A percentile compares a stretch with the other conserved stretches of the same genome.
These are phyloP conservation scores for Chytridium lagenaria DNA, from an alignment of 371 early-diverging fungal genomes.

Conservation along the genomic window DNA sequence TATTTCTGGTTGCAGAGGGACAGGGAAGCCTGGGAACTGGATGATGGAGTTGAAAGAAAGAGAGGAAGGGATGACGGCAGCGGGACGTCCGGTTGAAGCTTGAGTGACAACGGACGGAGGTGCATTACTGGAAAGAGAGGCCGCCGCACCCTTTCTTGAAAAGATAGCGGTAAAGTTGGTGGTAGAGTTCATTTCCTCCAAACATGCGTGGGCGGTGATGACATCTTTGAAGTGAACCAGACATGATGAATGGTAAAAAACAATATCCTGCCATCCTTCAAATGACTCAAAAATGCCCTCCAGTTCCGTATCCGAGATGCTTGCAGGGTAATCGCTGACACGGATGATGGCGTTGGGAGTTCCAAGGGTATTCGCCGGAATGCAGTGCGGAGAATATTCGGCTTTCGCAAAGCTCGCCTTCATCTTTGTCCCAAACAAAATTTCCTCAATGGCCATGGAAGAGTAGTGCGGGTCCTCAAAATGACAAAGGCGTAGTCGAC, in stretches of 20 bases:
- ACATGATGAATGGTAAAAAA: conserved; percentile 47
- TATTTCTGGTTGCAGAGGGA: neutral
- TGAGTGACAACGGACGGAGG: too few relatives aligned
- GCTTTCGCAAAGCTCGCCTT: conserved; percentile 55
- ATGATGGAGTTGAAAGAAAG: too few relatives aligned
- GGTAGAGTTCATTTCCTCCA: conserved; percentile 47
- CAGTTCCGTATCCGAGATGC: conserved; percentile 42
- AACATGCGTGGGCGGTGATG: conserved; percentile 29
- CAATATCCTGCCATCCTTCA: conserved; percentile 46
- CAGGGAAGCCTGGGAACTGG: neutral
- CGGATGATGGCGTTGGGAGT: conserved; percentile 47
- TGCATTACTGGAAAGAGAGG: too few relatives aligned
- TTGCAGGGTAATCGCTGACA: conserved; percentile 50
- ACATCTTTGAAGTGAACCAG: conserved; percentile 45
- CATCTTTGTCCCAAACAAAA: conserved; percentile 52
- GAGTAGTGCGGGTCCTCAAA: conserved; percentile 44
- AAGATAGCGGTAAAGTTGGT: conserved; percentile 54
- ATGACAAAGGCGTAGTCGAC: conserved; percentile 55
- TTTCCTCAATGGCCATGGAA: conserved; percentile 47
- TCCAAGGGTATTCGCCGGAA: conserved; percentile 48
- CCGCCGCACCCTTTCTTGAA: conserved; percentile 40
- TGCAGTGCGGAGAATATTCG: conserved; percentile 46
- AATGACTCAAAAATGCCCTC: conserved; percentile 36
- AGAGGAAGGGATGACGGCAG: too few relatives aligned
- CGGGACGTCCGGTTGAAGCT: neutral